Conservation (phyloP, 2,329 filamentous ascomycete species). For the Neopestalotiopsis sp. region DNA sequence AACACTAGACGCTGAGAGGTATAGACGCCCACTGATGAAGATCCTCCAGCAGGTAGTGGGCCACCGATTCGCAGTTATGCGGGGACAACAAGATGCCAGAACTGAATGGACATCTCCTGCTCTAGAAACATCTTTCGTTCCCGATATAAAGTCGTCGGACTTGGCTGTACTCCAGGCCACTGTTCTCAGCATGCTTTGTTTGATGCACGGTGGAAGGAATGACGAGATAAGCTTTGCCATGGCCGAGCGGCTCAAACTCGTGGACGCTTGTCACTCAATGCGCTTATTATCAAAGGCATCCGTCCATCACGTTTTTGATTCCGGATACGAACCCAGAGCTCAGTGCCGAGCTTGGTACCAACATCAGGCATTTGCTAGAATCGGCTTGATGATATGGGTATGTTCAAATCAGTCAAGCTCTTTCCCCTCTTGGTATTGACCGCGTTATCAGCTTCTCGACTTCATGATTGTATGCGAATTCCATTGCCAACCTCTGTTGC, state of each 20-base stretch:
- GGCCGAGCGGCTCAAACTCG: not conserved
- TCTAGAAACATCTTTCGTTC: not conserved
- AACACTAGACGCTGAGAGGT: not conserved
- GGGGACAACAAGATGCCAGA: not conserved
- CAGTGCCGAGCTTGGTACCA: not conserved
- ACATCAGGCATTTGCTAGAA: not conserved
- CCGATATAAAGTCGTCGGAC: not conserved
- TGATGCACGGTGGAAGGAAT: not conserved
- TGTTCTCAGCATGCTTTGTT: not conserved
- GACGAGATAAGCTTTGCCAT: not conserved
- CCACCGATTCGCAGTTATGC: not conserved
- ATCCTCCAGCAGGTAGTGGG: not conserved
- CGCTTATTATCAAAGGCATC: not conserved
- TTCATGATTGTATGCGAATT: not conserved
- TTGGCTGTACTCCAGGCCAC: not conserved
- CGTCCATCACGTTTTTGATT: not conserved
- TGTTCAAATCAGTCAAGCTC: not conserved
- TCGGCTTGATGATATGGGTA: slow-evolving; percentile 9
- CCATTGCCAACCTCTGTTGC: not conserved
- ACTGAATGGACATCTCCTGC: not conserved
- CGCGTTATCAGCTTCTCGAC: not conserved
- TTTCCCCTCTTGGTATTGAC: not conserved
- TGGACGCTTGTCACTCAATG: not conserved
- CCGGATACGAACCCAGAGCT: not conserved
- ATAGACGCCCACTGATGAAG: not conserved